phyloP scores from a whole-genome alignment of 129 eudicot genomes.

The Apium graveolens region DNA sequence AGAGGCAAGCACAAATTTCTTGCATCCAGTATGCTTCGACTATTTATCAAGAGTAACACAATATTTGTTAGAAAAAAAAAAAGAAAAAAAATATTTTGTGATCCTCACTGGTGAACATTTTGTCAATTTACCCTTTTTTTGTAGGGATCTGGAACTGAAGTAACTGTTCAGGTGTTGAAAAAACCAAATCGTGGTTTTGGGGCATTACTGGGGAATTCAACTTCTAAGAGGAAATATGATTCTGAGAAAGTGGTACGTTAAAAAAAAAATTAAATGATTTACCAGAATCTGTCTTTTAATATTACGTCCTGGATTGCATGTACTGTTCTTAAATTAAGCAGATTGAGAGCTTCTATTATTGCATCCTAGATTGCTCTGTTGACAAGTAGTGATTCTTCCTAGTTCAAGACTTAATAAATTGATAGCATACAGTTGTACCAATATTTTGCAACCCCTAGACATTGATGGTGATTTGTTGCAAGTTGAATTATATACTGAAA shows the following conservation, averaged over 20 bases:
- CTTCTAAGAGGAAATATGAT: slow-evolving; percentile 62
- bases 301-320: background rate
- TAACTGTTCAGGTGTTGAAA: slow-evolving; percentile 65
- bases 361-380: background rate
- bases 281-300: background rate
- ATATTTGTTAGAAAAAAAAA: background rate
- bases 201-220: slow-evolving; percentile 63
- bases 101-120: slow-evolving; percentile 7
- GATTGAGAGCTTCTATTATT: background rate
- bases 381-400: background rate
- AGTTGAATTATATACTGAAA: background rate
- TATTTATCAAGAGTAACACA: background rate
- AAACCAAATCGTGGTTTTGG: slow-evolving; percentile 89
- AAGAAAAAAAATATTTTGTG: background rate
- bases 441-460: background rate
- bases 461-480: background rate
- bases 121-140: background rate
- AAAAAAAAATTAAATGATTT: background rate
- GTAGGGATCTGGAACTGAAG: slow-evolving; percentile 61
- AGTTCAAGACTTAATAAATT: background rate
- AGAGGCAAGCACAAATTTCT: background rate
- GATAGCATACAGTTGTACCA: background rate
- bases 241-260: slow-evolving; percentile 45
- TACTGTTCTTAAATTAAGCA: background rate
- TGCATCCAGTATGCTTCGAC: background rate